Evolutionary conservation across 2,329 filamentous ascomycete species (phyloP).

Genomic region (Phyllosticta paracitricarpa): DNA sequence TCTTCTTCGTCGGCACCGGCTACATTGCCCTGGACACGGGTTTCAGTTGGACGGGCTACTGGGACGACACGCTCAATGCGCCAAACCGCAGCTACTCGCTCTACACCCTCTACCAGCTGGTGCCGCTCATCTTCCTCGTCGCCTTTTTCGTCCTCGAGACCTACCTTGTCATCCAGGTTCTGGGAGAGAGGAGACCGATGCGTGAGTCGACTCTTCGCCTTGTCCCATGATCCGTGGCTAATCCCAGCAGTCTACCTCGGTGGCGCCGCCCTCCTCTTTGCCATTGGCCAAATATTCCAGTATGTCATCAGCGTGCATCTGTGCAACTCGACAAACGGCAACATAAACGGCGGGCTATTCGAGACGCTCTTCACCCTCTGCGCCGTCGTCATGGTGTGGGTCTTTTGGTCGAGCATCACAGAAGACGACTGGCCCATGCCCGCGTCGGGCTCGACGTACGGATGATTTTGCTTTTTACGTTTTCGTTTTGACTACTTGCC

Average conservation of each 20-base stretch:
- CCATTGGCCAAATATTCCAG: constrained; percentile 89
- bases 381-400: constrained; percentile 74
- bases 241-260: constrained; percentile 56
- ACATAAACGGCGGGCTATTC: constrained; percentile 88
- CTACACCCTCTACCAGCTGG: constrained; percentile 88
- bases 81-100: constrained; percentile 66
- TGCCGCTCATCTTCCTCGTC: constrained; percentile 80
- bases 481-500: constrained; percentile 13
- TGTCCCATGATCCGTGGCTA: background rate
- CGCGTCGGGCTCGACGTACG: constrained; percentile 29
- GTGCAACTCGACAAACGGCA: constrained; percentile 70
- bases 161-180: constrained; percentile 71
- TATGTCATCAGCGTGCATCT: constrained; percentile 88
- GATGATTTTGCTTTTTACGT: constrained; percentile 29
- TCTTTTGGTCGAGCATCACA: constrained; percentile 98
- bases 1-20: constrained; percentile 78
- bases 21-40: constrained; percentile 95
- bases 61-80: constrained; percentile 43
- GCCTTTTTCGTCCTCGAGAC: constrained; percentile 76
- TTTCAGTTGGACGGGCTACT: constrained; percentile 73
- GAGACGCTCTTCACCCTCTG: constrained; percentile 86
- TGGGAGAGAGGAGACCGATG: constrained; percentile 90
- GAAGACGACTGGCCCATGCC: constrained; percentile 90
- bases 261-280: constrained; percentile 69
- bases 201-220: constrained; percentile 36